Conservation (phyloP, 2,329 filamentous ascomycete genomes). For the Stachybotrys chartarum region DNA sequence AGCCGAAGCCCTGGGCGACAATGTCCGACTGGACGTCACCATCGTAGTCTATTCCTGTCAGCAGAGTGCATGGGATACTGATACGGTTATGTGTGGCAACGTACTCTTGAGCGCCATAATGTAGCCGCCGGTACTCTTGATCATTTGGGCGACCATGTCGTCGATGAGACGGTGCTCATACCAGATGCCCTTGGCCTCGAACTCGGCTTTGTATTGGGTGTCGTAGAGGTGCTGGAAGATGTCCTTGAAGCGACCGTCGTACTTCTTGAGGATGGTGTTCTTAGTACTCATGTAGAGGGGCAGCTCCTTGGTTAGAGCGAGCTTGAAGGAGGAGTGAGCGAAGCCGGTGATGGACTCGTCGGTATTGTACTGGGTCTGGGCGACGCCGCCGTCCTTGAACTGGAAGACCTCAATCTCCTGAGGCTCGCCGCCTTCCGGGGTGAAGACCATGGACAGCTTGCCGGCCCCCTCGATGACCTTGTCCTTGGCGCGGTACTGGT, state of each 20-base stretch:
- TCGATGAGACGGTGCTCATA: conserved; percentile 99
- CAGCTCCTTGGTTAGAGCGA: conserved; percentile 76
- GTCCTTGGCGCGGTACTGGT: conserved; percentile 98
- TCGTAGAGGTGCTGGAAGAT: conserved; percentile 98
- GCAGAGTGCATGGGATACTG: background rate
- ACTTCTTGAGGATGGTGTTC: conserved; percentile 99
- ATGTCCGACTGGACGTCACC: conserved; percentile 98
- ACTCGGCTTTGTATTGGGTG: conserved; percentile 74
- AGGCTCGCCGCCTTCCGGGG: conserved; percentile 72
- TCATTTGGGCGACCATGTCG: conserved; percentile 99
- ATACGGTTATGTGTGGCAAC: conserved; percentile 20
- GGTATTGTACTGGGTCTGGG: conserved; percentile 97
- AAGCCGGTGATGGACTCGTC: conserved; percentile 92
- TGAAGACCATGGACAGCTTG: conserved; percentile 92
- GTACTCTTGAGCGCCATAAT: conserved; percentile 97
- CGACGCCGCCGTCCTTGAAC: conserved; percentile 81
- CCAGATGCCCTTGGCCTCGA: conserved; percentile 92
- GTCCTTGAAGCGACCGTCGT: conserved; percentile 98
- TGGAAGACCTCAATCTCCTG: conserved; percentile 86
- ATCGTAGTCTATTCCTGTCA: conserved; percentile 69
- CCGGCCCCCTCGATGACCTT: conserved; percentile 73
- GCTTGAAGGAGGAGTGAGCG: conserved; percentile 93
- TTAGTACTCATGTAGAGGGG: conserved; percentile 99
- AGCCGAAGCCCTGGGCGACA: conserved; percentile 96
- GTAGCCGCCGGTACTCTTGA: conserved; percentile 95